These are phyloP conservation scores for Thymus mandschuricus DNA, from an alignment of 257 asterid genomes.

Conservation along the genomic window DNA sequence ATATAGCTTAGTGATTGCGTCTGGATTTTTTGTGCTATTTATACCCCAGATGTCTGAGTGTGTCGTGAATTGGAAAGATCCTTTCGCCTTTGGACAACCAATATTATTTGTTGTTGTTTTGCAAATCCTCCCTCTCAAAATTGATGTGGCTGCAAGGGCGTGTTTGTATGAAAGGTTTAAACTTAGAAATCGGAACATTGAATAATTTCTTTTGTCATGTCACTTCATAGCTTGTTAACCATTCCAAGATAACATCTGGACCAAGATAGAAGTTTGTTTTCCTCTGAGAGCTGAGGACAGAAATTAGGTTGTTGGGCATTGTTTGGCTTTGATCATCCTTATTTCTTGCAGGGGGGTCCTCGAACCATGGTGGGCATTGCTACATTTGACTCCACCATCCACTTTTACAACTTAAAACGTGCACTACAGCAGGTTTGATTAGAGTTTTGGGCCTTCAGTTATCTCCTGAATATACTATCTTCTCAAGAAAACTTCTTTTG, in stretches of 20 bases:
- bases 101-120: constrained; percentile 1
- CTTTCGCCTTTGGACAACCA: constrained; percentile 7
- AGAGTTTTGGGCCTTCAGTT: constrained; percentile 23
- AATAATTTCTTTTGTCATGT: neutral
- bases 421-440: constrained; percentile 70
- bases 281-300: constrained; percentile 9
- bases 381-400: constrained; percentile 89
- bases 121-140: neutral
- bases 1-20: neutral
- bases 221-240: neutral
- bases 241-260: constrained; percentile 13
- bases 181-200: constrained; percentile 9
- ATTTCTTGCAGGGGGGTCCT: constrained; percentile 79
- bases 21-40: neutral
- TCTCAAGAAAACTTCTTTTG: constrained; percentile 10
- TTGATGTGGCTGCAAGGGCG: neutral
- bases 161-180: neutral
- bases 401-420: constrained; percentile 90
- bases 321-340: constrained; percentile 24
- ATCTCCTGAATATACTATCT: neutral
- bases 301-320: constrained; percentile 18
- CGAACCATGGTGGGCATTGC: constrained; percentile 94
- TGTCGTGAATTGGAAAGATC: neutral
- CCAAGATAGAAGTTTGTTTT: constrained; percentile 9
- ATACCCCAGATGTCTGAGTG: neutral